These are phyloP conservation scores for Neofusicoccum laricinum DNA, from an alignment of 2,329 filamentous ascomycete genomes.

Conservation along the genomic window DNA sequence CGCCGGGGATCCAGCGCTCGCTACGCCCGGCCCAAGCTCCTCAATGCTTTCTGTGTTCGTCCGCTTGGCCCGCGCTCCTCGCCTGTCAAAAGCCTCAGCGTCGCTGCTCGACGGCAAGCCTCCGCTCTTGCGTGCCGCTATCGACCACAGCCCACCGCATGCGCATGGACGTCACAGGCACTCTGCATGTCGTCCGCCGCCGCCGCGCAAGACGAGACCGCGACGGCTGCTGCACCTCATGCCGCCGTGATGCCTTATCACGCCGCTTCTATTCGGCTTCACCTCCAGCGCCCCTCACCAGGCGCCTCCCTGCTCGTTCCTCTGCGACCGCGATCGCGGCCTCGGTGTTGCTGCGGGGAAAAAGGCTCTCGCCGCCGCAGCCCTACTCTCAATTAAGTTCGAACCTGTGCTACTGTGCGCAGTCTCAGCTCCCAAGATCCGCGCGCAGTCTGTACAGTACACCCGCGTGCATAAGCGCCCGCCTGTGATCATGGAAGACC, in stretches of 20 bases:
- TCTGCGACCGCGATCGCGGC: neutral
- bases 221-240: neutral
- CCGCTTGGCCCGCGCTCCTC: neutral
- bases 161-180: neutral
- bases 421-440: neutral
- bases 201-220: neutral
- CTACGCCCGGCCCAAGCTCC: neutral
- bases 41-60: constrained; percentile 2
- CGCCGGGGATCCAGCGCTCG: neutral
- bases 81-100: neutral
- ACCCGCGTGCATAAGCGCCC: neutral
- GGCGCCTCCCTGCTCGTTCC: neutral
- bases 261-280: neutral
- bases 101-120: neutral
- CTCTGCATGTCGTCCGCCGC: neutral
- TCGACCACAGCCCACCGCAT: neutral
- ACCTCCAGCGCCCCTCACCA: neutral
- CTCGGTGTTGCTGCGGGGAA: neutral
- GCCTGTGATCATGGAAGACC: neutral
- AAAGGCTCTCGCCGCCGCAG: neutral
- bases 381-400: neutral
- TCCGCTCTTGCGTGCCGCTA: neutral
- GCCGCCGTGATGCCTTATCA: neutral
- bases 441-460: neutral
- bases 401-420: neutral